A percentile compares a stretch with the other conserved stretches of the same genome.
Evolutionary conservation across 108 stramenopile species (phyloP).

Genomic region (Mayamaea pseudoterrestris): DNA sequence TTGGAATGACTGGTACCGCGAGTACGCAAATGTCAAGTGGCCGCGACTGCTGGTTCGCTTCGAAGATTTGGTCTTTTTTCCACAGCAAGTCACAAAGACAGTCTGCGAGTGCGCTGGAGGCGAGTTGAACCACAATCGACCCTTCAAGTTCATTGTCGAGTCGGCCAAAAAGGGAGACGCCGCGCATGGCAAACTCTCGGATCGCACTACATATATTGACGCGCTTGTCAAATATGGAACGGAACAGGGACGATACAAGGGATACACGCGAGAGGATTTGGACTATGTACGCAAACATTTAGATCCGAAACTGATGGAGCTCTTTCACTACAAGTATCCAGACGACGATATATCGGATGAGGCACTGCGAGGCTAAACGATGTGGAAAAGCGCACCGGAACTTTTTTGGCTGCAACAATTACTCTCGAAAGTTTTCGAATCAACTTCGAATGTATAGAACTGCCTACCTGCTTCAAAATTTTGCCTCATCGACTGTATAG

Average conservation of each 20-base stretch:
- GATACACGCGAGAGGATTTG: conserved; percentile 29
- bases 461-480: too few relatives aligned
- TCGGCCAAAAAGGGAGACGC: conserved; percentile 52
- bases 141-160: conserved; percentile 51
- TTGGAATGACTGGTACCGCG: conserved; percentile 63
- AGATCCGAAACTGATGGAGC: conserved; percentile 23
- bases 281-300: conserved; percentile 26
- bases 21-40: conserved; percentile 39
- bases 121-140: conserved; percentile 9
- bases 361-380: too few relatives aligned
- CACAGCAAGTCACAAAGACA: conserved; percentile 27
- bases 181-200: background rate
- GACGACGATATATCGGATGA: background rate
- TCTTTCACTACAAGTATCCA: conserved; percentile 15
- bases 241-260: conserved; percentile 28
- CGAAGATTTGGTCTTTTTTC: conserved; percentile 63
- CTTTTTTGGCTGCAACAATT: too few relatives aligned
- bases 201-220: conserved; percentile 41
- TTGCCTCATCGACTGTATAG: too few relatives aligned
- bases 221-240: conserved; percentile 65
- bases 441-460: too few relatives aligned
- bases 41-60: conserved; percentile 50
- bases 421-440: too few relatives aligned
- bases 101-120: conserved; percentile 70
- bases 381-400: too few relatives aligned